phyloP scores from a whole-genome alignment of 192 early-diverging fungal species.

The Rhizophagus clarus region DNA sequence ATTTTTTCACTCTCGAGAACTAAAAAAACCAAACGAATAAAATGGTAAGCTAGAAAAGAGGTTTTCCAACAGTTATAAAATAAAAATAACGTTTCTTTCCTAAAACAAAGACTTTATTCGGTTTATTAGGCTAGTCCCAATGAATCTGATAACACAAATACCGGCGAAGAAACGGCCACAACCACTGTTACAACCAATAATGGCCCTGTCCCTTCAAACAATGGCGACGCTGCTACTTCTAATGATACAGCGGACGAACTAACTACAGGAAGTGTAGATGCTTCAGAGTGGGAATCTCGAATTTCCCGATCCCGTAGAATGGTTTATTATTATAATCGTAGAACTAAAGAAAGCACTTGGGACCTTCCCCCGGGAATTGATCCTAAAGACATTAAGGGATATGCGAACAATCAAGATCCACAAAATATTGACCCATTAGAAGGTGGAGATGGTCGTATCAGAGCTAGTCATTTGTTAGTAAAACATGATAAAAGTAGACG shows the following conservation, averaged over 20 bases:
- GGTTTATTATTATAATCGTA: conserved; percentile 81
- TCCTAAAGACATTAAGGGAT: conserved; percentile 41
- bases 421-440: conserved; percentile 8
- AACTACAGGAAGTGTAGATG: not conserved
- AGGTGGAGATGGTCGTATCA: conserved; percentile 45
- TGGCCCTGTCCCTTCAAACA: not conserved
- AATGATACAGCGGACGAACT: not conserved
- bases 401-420: conserved; percentile 29
- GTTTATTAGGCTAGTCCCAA: not conserved
- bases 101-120: not conserved
- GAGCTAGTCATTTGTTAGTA: conserved; percentile 89
- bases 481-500: conserved; percentile 85
- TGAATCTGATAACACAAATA: not conserved
- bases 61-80: not conserved
- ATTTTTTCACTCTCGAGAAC: too few species aligned
- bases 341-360: conserved; percentile 75
- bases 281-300: conserved; percentile 66
- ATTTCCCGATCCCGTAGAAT: conserved; percentile 64
- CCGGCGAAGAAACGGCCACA: not conserved
- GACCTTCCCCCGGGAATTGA: conserved; percentile 63
- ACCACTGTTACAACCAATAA: not conserved
- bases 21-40: too few species aligned
- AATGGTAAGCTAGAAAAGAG: too few species aligned
- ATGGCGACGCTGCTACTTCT: not conserved
- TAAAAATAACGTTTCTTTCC: not conserved